Evolutionary conservation across 352 stramenopile species (phyloP), one percentile per base, ranked within the genome.

Genomic region (Globisporangium nodosum): DNA sequence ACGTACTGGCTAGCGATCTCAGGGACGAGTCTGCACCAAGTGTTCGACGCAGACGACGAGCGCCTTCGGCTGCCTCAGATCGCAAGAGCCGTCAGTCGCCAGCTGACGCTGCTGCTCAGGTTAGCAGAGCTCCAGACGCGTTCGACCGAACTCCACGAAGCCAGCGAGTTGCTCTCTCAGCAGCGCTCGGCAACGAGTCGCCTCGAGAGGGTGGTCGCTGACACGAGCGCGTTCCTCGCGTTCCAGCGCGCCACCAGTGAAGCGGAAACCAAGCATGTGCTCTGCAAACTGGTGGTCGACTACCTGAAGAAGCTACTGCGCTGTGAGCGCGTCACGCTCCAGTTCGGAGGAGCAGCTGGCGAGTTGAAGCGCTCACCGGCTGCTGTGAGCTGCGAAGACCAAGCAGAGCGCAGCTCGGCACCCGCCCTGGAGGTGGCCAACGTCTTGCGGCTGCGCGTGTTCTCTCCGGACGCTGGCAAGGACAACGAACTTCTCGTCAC

Each of bases 371-470:
- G 24, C 1, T 18, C 9, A 3, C 4, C 40, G 24, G 5, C 12
- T 21, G 24, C 3, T 11, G 11, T 15, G 16, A 13, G 40, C 30
- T 27, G 2, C 49, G 31, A 49, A 0, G 24, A 24, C n/a, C 21
- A 42, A 31, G 11, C 27, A 13, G 12, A 16, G 37, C 37, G 16
- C 33, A 7, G 40, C 3, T 21, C 24, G 20, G 21, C 33, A 3
- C 27, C 54, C 9, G 40, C 37, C 5, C 49, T 67, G 1, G 51
- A 60, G 27, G 53, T 67, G 49, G 49, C 58, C 56, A 67, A 60
- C n/a, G 18, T 64, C 18, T 5, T 67, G 56, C 49, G 35, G 6
- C n/a, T 67, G 15, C 55, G 42, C 8, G 45, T 67, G 12, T 60
- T 59, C 42, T 40, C 61, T 0, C 42, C 56, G 11, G 35, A 24